Percentiles rank a stretch among this genome's conserved stretches.
These are phyloP conservation scores for Gautieria morchelliformis DNA, from an alignment of 768 basidiomycete species.

Conservation along the genomic window DNA sequence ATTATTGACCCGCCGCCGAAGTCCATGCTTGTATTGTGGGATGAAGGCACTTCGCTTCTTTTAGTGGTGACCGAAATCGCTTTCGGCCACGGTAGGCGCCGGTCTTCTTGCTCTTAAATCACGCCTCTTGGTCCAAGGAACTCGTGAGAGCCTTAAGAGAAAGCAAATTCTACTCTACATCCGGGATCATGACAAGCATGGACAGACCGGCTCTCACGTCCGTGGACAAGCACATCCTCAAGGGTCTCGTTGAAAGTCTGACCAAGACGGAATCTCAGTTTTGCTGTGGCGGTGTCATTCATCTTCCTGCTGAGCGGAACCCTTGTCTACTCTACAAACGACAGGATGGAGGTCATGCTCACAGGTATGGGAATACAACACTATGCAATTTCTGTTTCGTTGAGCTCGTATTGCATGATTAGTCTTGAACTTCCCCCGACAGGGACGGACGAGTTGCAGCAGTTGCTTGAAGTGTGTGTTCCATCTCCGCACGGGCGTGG, in stretches of 20 bases:
- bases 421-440: neutral
- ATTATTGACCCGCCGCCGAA: no score
- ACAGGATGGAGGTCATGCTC: neutral
- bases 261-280: neutral
- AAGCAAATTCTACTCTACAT: no score
- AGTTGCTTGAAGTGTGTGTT: slow-evolving; percentile 26
- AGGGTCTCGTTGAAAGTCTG: neutral
- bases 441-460: neutral
- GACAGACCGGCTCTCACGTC: neutral
- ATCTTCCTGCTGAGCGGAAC: neutral
- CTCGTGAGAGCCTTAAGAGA: no score
- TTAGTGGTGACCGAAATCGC: no score
- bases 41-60: no score
- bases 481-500: slow-evolving; percentile 32
- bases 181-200: neutral
- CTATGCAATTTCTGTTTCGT: neutral
- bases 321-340: neutral
- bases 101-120: no score
- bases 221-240: neutral
- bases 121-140: no score
- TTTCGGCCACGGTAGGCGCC: no score
- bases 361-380: neutral
- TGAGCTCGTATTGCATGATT: neutral
- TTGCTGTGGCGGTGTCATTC: neutral
- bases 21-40: no score